Evolutionary conservation across 495 filamentous ascomycete genomes (phyloP).

Genomic region (Diplogelasinospora grovesii): DNA sequence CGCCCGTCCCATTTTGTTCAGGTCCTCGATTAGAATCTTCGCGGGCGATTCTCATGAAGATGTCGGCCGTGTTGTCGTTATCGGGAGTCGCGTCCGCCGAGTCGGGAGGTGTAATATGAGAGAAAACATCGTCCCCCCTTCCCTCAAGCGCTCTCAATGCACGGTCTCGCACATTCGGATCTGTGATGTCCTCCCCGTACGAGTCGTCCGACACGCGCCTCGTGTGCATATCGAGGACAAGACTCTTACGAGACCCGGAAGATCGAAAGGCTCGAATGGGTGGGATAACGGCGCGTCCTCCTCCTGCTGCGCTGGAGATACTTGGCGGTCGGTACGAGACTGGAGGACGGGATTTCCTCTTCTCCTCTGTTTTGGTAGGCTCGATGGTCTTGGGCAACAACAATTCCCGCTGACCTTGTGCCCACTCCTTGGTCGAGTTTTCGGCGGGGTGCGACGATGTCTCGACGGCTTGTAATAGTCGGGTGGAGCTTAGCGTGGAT

Average conservation of each 20-base stretch:
- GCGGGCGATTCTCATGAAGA: constrained; percentile 48
- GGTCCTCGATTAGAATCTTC: constrained; percentile 35
- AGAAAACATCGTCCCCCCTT: constrained; percentile 29
- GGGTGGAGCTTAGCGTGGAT: constrained; percentile 9
- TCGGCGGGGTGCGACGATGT: constrained; percentile 6
- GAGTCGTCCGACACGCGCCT: constrained; percentile 27
- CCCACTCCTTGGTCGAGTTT: constrained; percentile 24
- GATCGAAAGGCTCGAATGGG: constrained; percentile 47
- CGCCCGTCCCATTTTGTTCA: constrained; percentile 20
- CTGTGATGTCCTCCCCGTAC: constrained; percentile 29
- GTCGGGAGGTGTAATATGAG: constrained; percentile 34
- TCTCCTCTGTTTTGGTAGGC: constrained; percentile 29
- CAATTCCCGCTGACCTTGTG: constrained; percentile 35
- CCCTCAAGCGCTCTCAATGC: constrained; percentile 46
- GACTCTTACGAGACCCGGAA: constrained; percentile 42
- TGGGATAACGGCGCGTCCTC: constrained; percentile 31
- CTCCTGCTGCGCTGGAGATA: constrained; percentile 10
- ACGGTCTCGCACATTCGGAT: constrained; percentile 41
- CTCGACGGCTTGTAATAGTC: constrained; percentile 8
- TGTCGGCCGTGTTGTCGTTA: constrained; percentile 39
- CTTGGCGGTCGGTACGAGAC: constrained; percentile 34
- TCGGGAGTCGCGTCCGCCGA: constrained; percentile 33
- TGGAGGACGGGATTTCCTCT: constrained; percentile 35
- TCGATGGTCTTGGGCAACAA: constrained; percentile 29
- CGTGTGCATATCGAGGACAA: constrained; percentile 41